Conservation (phyloP, 1,284 basidiomycete genomes). For the Tilletia walkeri region DNA sequence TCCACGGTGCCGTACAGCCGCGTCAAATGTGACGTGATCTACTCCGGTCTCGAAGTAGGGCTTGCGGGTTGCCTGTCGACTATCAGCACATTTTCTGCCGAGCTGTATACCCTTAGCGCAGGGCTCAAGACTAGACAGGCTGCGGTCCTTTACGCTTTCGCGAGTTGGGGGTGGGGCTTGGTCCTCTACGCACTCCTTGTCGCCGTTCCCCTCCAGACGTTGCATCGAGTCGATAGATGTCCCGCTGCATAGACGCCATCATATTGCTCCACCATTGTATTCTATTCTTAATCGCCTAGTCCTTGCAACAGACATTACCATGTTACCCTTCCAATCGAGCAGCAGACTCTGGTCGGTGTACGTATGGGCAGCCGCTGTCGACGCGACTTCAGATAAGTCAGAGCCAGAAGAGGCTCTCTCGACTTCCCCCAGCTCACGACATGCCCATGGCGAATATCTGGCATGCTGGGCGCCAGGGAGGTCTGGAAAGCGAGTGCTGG, state of each 20-base stretch:
- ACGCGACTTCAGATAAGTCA: too few relatives aligned
- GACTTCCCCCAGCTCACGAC: too few relatives aligned
- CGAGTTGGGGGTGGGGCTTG: constrained; percentile 39
- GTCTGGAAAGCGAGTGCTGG: too few relatives aligned
- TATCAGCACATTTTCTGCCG: constrained; percentile 86
- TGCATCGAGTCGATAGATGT: constrained; percentile 3
- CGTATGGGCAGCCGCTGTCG: too few relatives aligned
- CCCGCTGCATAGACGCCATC: not conserved
- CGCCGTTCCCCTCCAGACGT: constrained; percentile 13
- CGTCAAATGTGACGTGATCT: constrained; percentile 39
- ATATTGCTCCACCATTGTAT: too few relatives aligned
- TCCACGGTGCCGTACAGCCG: constrained; percentile 18
- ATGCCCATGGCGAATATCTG: too few relatives aligned
- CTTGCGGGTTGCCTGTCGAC: constrained; percentile 95
- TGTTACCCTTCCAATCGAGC: too few relatives aligned
- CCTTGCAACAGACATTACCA: too few relatives aligned
- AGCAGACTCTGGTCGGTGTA: too few relatives aligned
- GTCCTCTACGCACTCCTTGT: constrained; percentile 42
- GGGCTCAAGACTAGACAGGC: constrained; percentile 57
- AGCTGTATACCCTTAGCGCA: constrained; percentile 62
- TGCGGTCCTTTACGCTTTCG: constrained; percentile 41
- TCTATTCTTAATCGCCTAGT: too few relatives aligned
- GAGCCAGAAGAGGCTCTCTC: too few relatives aligned
- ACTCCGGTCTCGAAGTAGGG: constrained; percentile 68
- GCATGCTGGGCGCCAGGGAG: too few relatives aligned